Base-by-base conservation (phyloP, 164 flowering plant genomes). In the Vitis cinerea region DNA sequence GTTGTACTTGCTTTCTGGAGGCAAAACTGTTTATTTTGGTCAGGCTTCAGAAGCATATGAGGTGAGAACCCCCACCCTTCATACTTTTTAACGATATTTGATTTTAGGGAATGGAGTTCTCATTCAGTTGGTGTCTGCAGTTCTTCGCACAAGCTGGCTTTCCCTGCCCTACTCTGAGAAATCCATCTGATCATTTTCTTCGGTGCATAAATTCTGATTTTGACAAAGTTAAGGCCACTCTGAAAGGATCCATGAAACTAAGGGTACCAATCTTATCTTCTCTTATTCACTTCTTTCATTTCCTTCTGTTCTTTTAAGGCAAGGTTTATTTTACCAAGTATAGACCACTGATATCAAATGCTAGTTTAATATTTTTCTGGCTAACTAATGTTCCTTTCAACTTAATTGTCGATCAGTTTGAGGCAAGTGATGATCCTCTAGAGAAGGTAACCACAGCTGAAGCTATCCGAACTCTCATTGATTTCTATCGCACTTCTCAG, bases 141-240 rank as follows among this genome's bases (percentile, higher is more conserved):
- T 95, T 95, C 83, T 95, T 95, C 72, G 87, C 91, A 53, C 96
- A 89, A 79, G 96, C 94, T 64, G 99, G 99, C 13, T 95, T 93
- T 63, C 98, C 99, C 61, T 95, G 98, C 77, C 99, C 99, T n/a
- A 76, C 98, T 54, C 72, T 93, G 68, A 86, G 97, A 74, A 95
- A 95, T 63, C 98, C 98, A 9, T 92, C 98, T 5, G 98, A 94
- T 82, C 98, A 94, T 81, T 94, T 94, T 66, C 87, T 94, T 58
- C 76, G 97, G 50, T 92, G 97, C 87, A 84, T 92, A 70, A 94
- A 94, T 70, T 86, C 94, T 9, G 98, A 94, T 72, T 94, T 94
- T 37, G 98, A 94, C 79, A 92, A 94, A 80, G 98, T 94, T 16
- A 94, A 90, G 83, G 94, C 94, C 65, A 90, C 97, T 13, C 82